Base-by-base conservation (phyloP, 306 rosid genomes). In the Pyrus communis region DNA sequence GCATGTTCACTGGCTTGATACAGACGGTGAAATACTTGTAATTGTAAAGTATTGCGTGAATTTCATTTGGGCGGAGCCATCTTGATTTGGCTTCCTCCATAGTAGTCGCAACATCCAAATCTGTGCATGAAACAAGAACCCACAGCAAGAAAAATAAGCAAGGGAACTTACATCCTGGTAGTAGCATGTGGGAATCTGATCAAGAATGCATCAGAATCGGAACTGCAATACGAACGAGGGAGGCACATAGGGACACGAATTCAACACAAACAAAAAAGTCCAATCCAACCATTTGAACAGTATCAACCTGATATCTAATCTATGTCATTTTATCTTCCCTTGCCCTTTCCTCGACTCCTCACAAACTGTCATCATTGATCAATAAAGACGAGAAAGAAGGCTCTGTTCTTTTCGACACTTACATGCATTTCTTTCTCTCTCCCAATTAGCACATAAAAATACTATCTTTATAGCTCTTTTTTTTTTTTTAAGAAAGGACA, bases 31-130 rank as follows among this genome's bases (percentile, higher is more conserved):
- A 96, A 84, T 86, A 64, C 84, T 89, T 92, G 91, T 82, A 21
- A 83, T 96, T 96, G 78, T 85, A 91, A 25, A 96, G 96, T 63
- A 96, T 82, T 60, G 98, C 99, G 76, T 88, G 89, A 81, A 96
- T 96, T 83, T 96, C 99, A 81, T 96, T 96, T 66, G 99, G 96
- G 58, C 98, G 99, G 78, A 96, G 98, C 99, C 99, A 96, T 83
- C 99, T 85, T 75, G 82, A 21, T 58, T 77, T 77, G 73, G 97
- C 98, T 83, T 96, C 99, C 73, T 83, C 96, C 91, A 78, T 82
- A 46, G 84, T 91, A 81, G 83, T 73, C 71, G 23, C 15, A 70
- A 96, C 80, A 77, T 96, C 98, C 83, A 96, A 85, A 43, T 92
- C 99, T 96, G 91, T 19, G 43, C 75, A 79, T 15, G 77, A 61